Evolutionary conservation across 148 eudicot genomes (phyloP), one percentile per base, ranked within the genome.

Genomic region (Beta vulgaris): DNA sequence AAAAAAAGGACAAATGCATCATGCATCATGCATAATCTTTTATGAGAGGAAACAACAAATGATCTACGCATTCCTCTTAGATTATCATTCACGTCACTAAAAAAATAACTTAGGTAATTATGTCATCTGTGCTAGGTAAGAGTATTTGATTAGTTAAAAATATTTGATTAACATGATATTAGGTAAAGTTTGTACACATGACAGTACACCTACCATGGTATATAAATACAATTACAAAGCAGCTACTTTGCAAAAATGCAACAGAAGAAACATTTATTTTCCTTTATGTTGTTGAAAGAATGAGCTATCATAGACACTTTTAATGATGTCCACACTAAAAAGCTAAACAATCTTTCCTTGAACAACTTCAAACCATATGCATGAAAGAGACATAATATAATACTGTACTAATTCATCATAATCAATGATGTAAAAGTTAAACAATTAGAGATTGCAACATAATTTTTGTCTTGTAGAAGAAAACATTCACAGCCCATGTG

Each of bases 171-270:
- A 54, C 23, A 43, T 4, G 16, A 71, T 34, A 78, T 73, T 78
- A 78, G 81, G 77, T 78, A n/a, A 73, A 43, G 73, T 57, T 78
- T 57, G 34, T 44, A 43, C 72, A 65, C 54, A 60, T 2, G 34
- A 31, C 36, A n/a, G n/a, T n/a, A n/a, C n/a, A 77, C 69, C 80
- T 46, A 77, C 75, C 80, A 31, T n/a, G n/a, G n/a, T 68, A 55
- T 43, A 29, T 15, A 49, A 63, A 42, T 74, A 58, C 60, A 77
- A n/a, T n/a, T n/a, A n/a, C n/a, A n/a, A n/a, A 48, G 75, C 48
- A 77, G 68, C 28, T 35, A 71, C 53, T 71, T 69, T 60, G 79
- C 73, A 46, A 49, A n/a, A 46, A 29, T 60, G 68, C 60, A 76
- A 68, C 73, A 69, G 59, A 57, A 58, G 48, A 76, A 58, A 43